Conservation (phyloP, 2,329 filamentous ascomycete species). For the Geosmithia flava region DNA sequence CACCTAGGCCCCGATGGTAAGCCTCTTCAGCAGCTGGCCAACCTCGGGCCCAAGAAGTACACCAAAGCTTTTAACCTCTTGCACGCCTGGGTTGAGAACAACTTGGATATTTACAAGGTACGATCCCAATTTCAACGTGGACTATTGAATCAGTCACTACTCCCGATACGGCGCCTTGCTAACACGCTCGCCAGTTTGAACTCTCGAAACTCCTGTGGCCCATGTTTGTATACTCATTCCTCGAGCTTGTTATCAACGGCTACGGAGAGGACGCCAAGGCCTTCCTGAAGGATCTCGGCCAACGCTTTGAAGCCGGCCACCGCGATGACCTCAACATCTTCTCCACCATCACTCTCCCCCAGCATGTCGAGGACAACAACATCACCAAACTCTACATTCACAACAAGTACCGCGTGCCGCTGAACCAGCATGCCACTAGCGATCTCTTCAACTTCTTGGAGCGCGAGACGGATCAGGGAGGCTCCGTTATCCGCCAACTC, state of each 20-base stretch:
- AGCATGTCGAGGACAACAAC: conserved; percentile 66
- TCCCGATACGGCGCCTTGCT: conserved; percentile 2
- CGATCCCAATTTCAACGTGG: conserved; percentile 5
- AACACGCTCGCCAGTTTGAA: conserved; percentile 56
- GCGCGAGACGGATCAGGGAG: conserved; percentile 71
- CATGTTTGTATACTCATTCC: conserved; percentile 83
- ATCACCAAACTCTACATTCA: conserved; percentile 71
- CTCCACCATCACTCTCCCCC: conserved; percentile 59
- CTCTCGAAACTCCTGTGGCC: conserved; percentile 84
- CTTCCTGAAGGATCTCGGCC: conserved; percentile 58
- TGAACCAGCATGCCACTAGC: conserved; percentile 76
- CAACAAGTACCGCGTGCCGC: conserved; percentile 79
- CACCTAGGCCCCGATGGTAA: conserved; percentile 72
- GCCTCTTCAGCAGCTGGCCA: conserved; percentile 57
- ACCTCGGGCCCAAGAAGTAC: conserved; percentile 66
- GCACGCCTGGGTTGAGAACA: conserved; percentile 78
- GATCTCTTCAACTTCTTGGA: conserved; percentile 83
- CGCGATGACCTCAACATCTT: conserved; percentile 68
- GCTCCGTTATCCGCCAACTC: conserved; percentile 63
- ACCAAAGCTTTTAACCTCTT: conserved; percentile 61
- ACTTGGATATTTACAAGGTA: conserved; percentile 88
- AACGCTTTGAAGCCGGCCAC: conserved; percentile 64
- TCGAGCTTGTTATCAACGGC: conserved; percentile 63
- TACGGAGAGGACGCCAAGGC: conserved; percentile 60
- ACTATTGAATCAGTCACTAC: not conserved